Evolutionary conservation across 2,329 filamentous ascomycete genomes (phyloP).

Genomic region (Hypoxylon sp.): DNA sequence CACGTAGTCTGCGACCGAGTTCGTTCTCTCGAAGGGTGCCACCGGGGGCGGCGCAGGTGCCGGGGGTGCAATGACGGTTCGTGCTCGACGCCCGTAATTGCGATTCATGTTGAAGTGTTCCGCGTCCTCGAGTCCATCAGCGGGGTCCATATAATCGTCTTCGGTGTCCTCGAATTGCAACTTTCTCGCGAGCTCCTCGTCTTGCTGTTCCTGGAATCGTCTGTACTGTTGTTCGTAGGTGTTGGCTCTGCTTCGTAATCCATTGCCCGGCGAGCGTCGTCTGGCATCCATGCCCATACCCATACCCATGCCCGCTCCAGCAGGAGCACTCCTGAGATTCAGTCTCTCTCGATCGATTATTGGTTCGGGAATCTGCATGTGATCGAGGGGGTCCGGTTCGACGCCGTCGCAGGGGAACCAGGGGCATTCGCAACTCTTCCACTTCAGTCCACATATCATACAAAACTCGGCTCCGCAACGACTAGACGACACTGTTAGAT

Average conservation of each 20-base stretch:
- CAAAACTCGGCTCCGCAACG: conserved; percentile 87
- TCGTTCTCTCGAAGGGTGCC: conserved; percentile 49
- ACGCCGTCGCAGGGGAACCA: conserved; percentile 74
- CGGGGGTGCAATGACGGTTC: conserved; percentile 49
- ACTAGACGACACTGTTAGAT: conserved; percentile 49
- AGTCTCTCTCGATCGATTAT: conserved; percentile 50
- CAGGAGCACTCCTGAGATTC: conserved; percentile 36
- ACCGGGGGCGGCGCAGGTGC: conserved; percentile 44
- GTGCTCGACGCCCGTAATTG: conserved; percentile 57
- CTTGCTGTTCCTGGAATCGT: conserved; percentile 57
- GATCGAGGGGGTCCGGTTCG: conserved; percentile 63
- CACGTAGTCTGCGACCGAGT: conserved; percentile 53
- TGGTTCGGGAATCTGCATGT: conserved; percentile 59
- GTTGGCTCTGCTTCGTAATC: conserved; percentile 44
- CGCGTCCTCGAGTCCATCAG: conserved; percentile 52
- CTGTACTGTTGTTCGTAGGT: conserved; percentile 53
- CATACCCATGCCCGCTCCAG: no score
- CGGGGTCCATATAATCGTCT: conserved; percentile 50
- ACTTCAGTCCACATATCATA: conserved; percentile 82
- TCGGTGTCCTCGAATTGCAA: conserved; percentile 49
- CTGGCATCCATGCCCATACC: conserved; percentile 13
- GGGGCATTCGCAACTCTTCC: conserved; percentile 85
- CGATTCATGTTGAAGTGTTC: conserved; percentile 71
- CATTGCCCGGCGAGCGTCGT: conserved; percentile 34
- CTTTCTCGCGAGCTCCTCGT: conserved; percentile 52